Conservation (phyloP, 805 yeast genomes). For the Wickerhamomyces hampshirensis region DNA sequence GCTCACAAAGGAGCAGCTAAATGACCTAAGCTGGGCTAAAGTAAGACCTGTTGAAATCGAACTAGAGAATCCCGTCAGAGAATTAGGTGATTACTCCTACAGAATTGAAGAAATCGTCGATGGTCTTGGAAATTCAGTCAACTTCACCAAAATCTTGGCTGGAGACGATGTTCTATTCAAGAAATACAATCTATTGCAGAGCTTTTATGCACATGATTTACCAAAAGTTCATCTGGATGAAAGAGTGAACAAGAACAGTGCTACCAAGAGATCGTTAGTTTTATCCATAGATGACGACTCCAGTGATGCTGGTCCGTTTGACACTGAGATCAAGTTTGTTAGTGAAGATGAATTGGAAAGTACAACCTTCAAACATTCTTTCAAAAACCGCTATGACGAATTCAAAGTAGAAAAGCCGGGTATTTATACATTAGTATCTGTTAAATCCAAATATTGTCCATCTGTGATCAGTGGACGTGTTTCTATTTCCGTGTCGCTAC, state of each 20-base stretch:
- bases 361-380: constrained; percentile 18
- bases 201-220: constrained; percentile 49
- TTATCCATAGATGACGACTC: constrained; percentile 28
- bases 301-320: constrained; percentile 29
- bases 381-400: constrained; percentile 27
- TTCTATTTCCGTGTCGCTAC: constrained; percentile 48
- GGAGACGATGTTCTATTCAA: constrained; percentile 24
- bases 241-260: constrained; percentile 28
- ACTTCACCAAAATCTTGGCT: constrained; percentile 29
- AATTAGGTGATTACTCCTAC: constrained; percentile 52
- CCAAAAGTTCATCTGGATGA: constrained; percentile 49
- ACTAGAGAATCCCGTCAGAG: constrained; percentile 36
- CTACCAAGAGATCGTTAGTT: constrained; percentile 34
- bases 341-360: constrained; percentile 25
- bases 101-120: constrained; percentile 55
- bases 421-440: constrained; percentile 48
- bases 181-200: constrained; percentile 36
- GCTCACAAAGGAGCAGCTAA: constrained; percentile 30
- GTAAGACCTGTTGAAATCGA: constrained; percentile 38
- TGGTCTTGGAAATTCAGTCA: constrained; percentile 59
- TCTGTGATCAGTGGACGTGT: constrained; percentile 60
- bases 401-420: constrained; percentile 58
- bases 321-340: constrained; percentile 28
- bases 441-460: constrained; percentile 58
- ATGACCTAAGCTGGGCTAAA: constrained; percentile 39